Base-by-base conservation (phyloP, 352 stramenopile genomes). In the Globisporangium parvum region DNA sequence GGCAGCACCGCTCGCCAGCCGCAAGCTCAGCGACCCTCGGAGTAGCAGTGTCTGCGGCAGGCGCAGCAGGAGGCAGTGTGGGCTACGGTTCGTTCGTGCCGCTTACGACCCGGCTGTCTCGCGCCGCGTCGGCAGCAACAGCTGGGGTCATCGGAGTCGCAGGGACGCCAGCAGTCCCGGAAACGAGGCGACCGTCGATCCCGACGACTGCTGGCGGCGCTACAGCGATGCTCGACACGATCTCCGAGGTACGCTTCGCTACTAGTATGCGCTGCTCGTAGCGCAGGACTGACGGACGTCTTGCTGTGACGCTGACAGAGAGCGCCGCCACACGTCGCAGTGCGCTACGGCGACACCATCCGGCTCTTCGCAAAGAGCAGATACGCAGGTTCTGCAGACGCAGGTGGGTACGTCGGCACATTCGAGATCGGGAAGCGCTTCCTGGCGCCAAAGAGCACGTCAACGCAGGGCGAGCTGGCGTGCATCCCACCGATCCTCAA, bases 311-410 rank as follows among this genome's bases (percentile, higher is more conserved):
- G 70, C 75, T 76, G 18, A 42, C 44, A 73, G 71, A 73, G 67
- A 47, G 69, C 77, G 15, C 71, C 80, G 28, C 80, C 80, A 6
- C 76, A 82, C 53, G 73, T 91, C 18, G 80, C 77, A 10, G 67
- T 91, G 24, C 73, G 78, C 12, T 91, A 87, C 55, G 80, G 80
- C 26, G 77, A 91, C 60, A 75, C 59, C 9, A 78, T 91, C 51
- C 77, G 80, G 2, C 69, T 91, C 10, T 91, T 77, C 39, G 80
- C 74, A 11, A 71, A 69, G 52, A 87, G 72, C 58, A 86, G 80
- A 44, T 91, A 85, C 51, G 69, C 64, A 6, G 47, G 37, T 24
- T 33, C 53, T 0, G 47, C 41, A 15, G 63, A 64, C 12, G 24
- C 48, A 0, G 73, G 78, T n/a, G 80, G 78, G 3, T 88, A 87